These are phyloP conservation scores for Neonectria neomacrospora DNA, from an alignment of 2,329 filamentous ascomycete species.

Conservation along the genomic window DNA sequence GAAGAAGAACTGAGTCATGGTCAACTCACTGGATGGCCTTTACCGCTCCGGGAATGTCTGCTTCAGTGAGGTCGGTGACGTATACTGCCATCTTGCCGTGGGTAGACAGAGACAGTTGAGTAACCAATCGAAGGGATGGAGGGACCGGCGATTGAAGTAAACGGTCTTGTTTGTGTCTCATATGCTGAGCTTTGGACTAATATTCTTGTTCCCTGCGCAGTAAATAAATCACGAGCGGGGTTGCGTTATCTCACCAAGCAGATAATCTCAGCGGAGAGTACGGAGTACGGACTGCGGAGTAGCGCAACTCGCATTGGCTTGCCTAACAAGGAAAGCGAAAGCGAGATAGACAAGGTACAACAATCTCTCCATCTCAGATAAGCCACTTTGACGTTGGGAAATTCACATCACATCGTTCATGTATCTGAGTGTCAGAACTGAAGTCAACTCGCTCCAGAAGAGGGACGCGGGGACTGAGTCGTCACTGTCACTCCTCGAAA, in stretches of 20 bases:
- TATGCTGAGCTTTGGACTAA: neutral
- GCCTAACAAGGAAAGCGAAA: constrained; percentile 11
- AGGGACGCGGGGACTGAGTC: neutral
- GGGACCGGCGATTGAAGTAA: neutral
- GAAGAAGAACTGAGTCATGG: neutral
- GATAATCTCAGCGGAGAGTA: neutral
- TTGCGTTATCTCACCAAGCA: neutral
- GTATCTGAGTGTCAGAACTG: neutral
- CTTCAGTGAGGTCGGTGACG: constrained; percentile 64
- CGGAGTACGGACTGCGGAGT: neutral
- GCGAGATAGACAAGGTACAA: constrained; percentile 6
- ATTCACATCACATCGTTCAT: neutral
- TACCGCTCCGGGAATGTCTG: constrained; percentile 72
- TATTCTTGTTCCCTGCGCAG: neutral
- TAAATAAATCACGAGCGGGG: neutral
- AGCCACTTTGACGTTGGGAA: neutral
- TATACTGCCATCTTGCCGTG: constrained; percentile 59
- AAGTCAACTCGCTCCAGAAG: neutral
- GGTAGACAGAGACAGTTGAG: neutral
- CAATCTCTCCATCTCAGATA: neutral
- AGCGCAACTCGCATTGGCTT: constrained; percentile 14
- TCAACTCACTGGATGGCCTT: constrained; percentile 66
- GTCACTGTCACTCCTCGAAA: neutral
- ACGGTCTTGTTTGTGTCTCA: neutral
- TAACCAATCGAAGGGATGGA: neutral